Base-by-base conservation (phyloP, 2,329 filamentous ascomycete genomes). In the Phyllosticta paracitricarpa region DNA sequence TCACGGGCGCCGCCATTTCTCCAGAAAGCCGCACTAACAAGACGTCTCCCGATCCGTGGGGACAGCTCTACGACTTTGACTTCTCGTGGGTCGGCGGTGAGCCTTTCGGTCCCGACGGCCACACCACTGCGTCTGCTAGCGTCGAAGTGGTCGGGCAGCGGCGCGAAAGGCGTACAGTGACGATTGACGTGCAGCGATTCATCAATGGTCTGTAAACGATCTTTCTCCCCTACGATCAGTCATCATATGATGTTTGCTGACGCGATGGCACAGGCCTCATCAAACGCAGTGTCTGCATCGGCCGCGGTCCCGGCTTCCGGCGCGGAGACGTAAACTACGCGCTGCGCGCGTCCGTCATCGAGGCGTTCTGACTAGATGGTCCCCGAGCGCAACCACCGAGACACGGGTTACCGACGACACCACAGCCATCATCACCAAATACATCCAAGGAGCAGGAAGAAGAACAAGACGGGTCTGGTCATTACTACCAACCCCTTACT, bases 231-330 rank as follows among this genome's bases (percentile, higher is more conserved):
- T 2, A 19, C 40, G 22, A n/a, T 19, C 14, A 40, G 10, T 4
- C 53, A 9, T 17, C 17, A 57, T 24, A 26, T 14, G 3, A 26
- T 5, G 5, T 14, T 33, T 12, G n/a, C 56, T 61, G 25, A 61
- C 33, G 17, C 48, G 22, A 8, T 19, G 2, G 3, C 24, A 0
- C 57, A 76, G 74, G 70, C 33, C 63, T 76, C 8, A 69, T 74
- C 60, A 71, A 70, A 35, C 68, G 71, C 30, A 71, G 66, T 19
- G 70, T 77, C 25, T 79, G 77, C 63, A 69, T 79, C 9, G 77
- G 76, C n/a, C 70, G 76, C 33, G 67, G 73, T 8, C 76, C 77
- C 3, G 77, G 77, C 0, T 79, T 76, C 62, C 71, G 75, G 62
- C 69, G 72, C 55, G 71, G 71, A 54, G 74, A 78, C 65, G 71